These are phyloP conservation scores for Heliophila coronopifolia DNA, from an alignment of 441 rosid species.

Conservation along the genomic window DNA sequence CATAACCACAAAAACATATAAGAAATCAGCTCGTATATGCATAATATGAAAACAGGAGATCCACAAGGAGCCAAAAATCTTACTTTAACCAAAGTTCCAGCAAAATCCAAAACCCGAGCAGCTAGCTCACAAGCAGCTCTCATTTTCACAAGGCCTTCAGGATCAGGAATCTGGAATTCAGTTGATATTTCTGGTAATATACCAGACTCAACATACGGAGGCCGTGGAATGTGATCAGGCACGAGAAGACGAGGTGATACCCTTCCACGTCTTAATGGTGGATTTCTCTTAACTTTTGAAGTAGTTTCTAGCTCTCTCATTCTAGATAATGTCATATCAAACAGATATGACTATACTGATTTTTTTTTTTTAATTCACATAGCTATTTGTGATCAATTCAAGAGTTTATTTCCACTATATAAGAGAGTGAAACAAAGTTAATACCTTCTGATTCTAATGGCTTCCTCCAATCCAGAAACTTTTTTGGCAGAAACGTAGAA, in stretches of 20 bases:
- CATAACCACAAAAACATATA: conserved; percentile 4
- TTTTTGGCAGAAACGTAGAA: conserved; percentile 42
- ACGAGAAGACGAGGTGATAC: conserved; percentile 74
- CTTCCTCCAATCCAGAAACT: conserved; percentile 62
- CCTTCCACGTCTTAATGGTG: conserved; percentile 70
- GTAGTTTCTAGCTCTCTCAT: conserved; percentile 47
- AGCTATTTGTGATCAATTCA: too few relatives aligned
- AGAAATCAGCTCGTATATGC: background rate
- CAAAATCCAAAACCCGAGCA: conserved; percentile 65
- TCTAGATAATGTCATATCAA: conserved; percentile 28
- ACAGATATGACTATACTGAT: background rate
- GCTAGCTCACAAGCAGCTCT: conserved; percentile 88
- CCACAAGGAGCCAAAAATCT: conserved; percentile 14
- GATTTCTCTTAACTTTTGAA: conserved; percentile 39
- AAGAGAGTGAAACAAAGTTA: background rate
- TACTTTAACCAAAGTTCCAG: conserved; percentile 82
- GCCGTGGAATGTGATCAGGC: conserved; percentile 69
- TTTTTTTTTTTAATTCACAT: too few relatives aligned
- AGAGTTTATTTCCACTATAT: too few relatives aligned
- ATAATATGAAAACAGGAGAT: background rate
- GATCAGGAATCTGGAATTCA: conserved; percentile 61
- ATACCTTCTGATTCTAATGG: conserved; percentile 59
- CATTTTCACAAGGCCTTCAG: conserved; percentile 62
- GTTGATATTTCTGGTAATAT: conserved; percentile 55
- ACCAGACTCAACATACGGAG: conserved; percentile 57